phyloP scores from a whole-genome alignment of 495 filamentous ascomycete species.

The Beverwykella pulmonaria region DNA sequence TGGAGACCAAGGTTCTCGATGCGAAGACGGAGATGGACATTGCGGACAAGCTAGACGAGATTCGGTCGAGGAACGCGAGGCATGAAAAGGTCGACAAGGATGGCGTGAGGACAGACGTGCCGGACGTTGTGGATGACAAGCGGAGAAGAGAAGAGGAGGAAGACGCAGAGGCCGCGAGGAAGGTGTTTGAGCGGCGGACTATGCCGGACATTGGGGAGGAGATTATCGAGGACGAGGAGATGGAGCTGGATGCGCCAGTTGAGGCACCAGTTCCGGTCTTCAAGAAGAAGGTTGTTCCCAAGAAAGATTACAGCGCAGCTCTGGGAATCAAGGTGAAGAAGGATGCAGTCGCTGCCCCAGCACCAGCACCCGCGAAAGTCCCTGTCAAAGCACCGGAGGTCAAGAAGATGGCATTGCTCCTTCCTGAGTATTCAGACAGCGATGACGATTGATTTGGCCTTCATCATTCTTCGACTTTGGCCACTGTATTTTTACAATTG shows the following conservation, averaged over 20 bases:
- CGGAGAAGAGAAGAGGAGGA: conserved; percentile 70
- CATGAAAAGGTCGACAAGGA: conserved; percentile 73
- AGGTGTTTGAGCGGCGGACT: conserved; percentile 72
- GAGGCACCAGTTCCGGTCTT: conserved; percentile 21
- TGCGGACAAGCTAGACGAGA: conserved; percentile 95
- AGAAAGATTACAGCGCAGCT: conserved; percentile 54
- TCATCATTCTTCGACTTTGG: neutral
- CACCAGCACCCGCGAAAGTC: neutral
- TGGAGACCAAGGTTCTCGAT: conserved; percentile 83
- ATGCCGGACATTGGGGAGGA: conserved; percentile 51
- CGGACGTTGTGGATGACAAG: conserved; percentile 58
- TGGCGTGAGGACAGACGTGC: conserved; percentile 51
- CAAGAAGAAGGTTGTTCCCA: conserved; percentile 19
- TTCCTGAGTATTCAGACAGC: conserved; percentile 22
- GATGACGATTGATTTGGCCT: neutral
- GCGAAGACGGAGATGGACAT: conserved; percentile 97
- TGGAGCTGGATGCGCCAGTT: neutral
- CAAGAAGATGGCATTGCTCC: conserved; percentile 7
- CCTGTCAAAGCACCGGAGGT: neutral
- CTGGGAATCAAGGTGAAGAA: conserved; percentile 91
- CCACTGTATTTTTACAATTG: neutral
- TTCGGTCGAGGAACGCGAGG: conserved; percentile 84
- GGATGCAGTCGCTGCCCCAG: neutral
- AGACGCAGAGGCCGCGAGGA: conserved; percentile 80
- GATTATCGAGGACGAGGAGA: conserved; percentile 45